Conservation (phyloP, 2,329 filamentous ascomycete genomes). For the Diaporthe helianthi region DNA sequence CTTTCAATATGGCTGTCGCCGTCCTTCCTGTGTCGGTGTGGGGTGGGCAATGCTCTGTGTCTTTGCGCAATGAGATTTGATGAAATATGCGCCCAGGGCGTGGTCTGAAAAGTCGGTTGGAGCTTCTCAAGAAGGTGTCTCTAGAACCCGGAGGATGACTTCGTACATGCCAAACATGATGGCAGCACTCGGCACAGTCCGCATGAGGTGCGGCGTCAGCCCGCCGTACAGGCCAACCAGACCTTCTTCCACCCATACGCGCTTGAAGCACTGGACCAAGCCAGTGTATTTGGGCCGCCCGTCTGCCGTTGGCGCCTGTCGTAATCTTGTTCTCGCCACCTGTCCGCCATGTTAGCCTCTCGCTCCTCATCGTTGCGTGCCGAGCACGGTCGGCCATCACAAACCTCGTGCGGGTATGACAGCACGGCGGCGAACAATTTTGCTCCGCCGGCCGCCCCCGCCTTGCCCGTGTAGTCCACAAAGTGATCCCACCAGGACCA, state of each 20-base stretch:
- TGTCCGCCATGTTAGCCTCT: slow-evolving; percentile 41
- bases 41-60: background rate
- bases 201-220: slow-evolving; percentile 87
- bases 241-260: slow-evolving; percentile 88
- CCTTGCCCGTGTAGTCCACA: slow-evolving; percentile 79
- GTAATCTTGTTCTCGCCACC: slow-evolving; percentile 83
- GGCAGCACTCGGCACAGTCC: slow-evolving; percentile 88
- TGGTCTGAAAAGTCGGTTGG: background rate
- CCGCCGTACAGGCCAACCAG: slow-evolving; percentile 87
- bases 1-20: background rate
- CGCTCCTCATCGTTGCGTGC: too few species aligned
- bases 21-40: background rate
- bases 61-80: background rate
- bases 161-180: slow-evolving; percentile 96
- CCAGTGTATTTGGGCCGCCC: slow-evolving; percentile 86
- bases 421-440: slow-evolving; percentile 85
- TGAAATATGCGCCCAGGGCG: background rate
- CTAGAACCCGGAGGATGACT: slow-evolving; percentile 59
- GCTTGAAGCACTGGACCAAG: slow-evolving; percentile 84
- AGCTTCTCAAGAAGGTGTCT: slow-evolving; percentile 38
- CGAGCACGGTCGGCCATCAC: slow-evolving; percentile 38
- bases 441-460: slow-evolving; percentile 79
- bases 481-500: slow-evolving; percentile 76
- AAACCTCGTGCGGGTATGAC: slow-evolving; percentile 91
- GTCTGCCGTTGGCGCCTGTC: slow-evolving; percentile 79